Conservation (phyloP, 2,329 filamentous ascomycete species). For the Mariannaea elegans region DNA sequence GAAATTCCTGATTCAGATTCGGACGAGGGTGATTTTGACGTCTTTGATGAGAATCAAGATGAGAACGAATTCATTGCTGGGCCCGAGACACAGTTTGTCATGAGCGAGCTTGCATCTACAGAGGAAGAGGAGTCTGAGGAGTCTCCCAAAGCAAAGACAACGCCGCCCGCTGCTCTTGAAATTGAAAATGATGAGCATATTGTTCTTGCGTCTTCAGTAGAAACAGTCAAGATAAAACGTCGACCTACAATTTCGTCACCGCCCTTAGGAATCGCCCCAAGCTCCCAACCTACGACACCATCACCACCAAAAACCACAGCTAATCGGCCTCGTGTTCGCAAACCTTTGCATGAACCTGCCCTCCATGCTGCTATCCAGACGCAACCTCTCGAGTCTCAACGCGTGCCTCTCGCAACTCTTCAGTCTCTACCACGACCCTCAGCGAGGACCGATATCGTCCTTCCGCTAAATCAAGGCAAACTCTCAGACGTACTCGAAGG, state of each 20-base stretch:
- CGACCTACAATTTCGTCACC: conserved; percentile 22
- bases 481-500: conserved; percentile 60
- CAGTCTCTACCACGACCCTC: conserved; percentile 58
- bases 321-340: conserved; percentile 32
- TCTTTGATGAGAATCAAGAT: conserved; percentile 21
- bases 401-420: conserved; percentile 60
- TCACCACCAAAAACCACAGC: conserved; percentile 1
- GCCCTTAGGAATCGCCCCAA: conserved; percentile 6
- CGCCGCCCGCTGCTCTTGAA: conserved; percentile 12
- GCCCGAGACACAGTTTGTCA: conserved; percentile 46
- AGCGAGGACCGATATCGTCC: conserved; percentile 62
- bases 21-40: conserved; percentile 45
- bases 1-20: conserved; percentile 64
- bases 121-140: conserved; percentile 29
- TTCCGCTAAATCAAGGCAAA: conserved; percentile 58
- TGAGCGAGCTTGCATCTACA: conserved; percentile 45
- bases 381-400: conserved; percentile 54
- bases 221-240: conserved; percentile 22
- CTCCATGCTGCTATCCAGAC: conserved; percentile 37
- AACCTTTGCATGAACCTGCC: conserved; percentile 39
- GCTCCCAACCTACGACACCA: conserved; percentile 31
- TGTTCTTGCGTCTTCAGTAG: conserved; percentile 21
- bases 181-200: background rate
- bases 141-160: conserved; percentile 11
- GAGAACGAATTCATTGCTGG: conserved; percentile 40